Base-by-base conservation (phyloP, 2,329 filamentous ascomycete species). In the Hysterium pulicare region DNA sequence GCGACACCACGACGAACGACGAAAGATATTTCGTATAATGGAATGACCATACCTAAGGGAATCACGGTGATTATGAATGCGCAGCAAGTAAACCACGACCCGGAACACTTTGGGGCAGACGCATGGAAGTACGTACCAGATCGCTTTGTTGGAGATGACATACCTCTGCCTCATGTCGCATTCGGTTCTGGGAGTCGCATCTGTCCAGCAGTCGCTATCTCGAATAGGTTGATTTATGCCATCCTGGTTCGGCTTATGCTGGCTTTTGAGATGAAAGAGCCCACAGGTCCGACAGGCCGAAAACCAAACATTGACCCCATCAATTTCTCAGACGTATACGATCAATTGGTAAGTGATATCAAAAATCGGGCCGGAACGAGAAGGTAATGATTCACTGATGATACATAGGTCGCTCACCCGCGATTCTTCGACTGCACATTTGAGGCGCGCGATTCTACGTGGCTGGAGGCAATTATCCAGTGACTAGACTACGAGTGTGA, bases 1-100 rank as follows among this genome's bases (percentile, higher is more conserved):
- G 53, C 53, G 0, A 44, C 46, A 4, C 49, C 49, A 2, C 42
- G 54, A 9, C 48, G 44, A 10, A 51, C 54, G 2, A 43, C 43
- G 15, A 24, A 41, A 17, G 51, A 54, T 28, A 45, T 55, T 40
- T 9, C 15, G 13, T 50, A 50, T 38, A 35, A 42, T 5, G 41
- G 40, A n/a, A 35, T 39, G 9, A 23, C 48, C 22, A 48, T 57
- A 19, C 54, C 53, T 2, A 52, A 50, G 28, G 54, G 54, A 7
- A 51, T 47, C 22, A 51, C 54, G 3, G 46, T 57, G 39, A 50
- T 55, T 35, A 51, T 57, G 53, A 57, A 55, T 40, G 54, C 53
- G 10, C 54, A 57, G 26, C 43, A 49, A 32, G 54, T 46, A 9
- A 54, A 55, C 39, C 54, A 51, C 38, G 54, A 55, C 44, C 24